Evolutionary conservation across 495 filamentous ascomycete genomes (phyloP).

Genomic region (Penicillium angulare): DNA sequence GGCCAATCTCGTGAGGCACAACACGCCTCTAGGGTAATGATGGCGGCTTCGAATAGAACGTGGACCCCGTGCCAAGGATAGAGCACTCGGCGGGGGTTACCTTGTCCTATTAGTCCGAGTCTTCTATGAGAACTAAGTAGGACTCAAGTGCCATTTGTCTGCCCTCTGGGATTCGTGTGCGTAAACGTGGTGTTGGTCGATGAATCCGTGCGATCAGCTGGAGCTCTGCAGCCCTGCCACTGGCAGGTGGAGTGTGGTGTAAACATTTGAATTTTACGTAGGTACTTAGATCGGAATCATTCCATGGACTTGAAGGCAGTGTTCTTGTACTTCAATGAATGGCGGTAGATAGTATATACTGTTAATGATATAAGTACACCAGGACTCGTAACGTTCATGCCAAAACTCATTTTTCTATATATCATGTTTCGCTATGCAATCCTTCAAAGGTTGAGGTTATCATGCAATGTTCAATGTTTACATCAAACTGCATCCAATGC

Average conservation of each 20-base stretch:
- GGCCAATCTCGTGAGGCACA: background rate
- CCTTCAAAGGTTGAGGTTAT: conserved; percentile 22
- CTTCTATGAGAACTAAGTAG: background rate
- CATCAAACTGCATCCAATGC: conserved; percentile 86
- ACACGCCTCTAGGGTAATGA: background rate
- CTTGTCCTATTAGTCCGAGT: background rate
- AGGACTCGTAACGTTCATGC: too few relatives aligned
- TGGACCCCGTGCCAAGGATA: conserved; percentile 1
- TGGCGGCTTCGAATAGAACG: background rate
- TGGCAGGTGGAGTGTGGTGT: too few relatives aligned
- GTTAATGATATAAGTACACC: too few relatives aligned
- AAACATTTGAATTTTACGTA: too few relatives aligned
- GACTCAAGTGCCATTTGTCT: background rate
- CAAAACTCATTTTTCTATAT: conserved; percentile 13
- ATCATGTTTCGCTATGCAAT: conserved; percentile 24
- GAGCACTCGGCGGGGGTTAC: background rate
- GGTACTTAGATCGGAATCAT: too few relatives aligned
- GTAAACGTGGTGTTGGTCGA: background rate
- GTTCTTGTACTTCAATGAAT: too few relatives aligned
- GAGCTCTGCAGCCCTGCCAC: too few relatives aligned
- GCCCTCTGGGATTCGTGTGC: background rate
- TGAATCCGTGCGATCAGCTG: background rate
- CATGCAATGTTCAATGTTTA: conserved; percentile 47
- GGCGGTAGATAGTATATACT: background rate
- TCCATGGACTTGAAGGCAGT: too few relatives aligned